These are phyloP conservation scores for Heliocybe sulcata DNA, from an alignment of 1,284 basidiomycete genomes.

Conservation along the genomic window DNA sequence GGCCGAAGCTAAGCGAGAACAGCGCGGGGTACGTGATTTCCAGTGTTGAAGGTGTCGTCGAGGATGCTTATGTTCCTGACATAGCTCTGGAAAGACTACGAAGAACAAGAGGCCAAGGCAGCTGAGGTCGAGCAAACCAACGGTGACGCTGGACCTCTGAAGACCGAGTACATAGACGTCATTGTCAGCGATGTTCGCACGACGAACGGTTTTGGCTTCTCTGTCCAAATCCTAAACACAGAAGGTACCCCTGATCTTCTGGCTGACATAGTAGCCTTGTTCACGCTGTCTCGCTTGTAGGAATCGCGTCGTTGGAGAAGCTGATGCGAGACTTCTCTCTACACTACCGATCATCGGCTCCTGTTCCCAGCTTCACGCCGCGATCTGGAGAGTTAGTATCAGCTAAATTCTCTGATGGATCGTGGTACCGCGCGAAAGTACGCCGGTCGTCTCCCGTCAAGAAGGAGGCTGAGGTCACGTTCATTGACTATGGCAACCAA, in stretches of 20 bases:
- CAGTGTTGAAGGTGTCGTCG: slow-evolving; percentile 5
- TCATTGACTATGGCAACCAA: slow-evolving; percentile 89
- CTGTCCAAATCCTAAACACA: slow-evolving; percentile 86
- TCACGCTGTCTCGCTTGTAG: slow-evolving; percentile 28
- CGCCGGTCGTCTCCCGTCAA: slow-evolving; percentile 76
- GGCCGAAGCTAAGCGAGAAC: slow-evolving; percentile 73
- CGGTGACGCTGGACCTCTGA: slow-evolving; percentile 47
- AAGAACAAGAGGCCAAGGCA: slow-evolving; percentile 57
- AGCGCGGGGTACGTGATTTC: slow-evolving; percentile 56
- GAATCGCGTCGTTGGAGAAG: slow-evolving; percentile 83
- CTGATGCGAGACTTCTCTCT: slow-evolving; percentile 91
- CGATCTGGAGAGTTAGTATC: slow-evolving; percentile 86
- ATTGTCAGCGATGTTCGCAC: slow-evolving; percentile 87
- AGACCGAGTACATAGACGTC: slow-evolving; percentile 84
- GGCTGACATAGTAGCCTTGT: slow-evolving; percentile 4
- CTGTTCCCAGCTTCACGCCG: slow-evolving; percentile 65
- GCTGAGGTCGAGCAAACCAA: slow-evolving; percentile 35
- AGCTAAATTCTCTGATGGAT: slow-evolving; percentile 83
- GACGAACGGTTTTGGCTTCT: slow-evolving; percentile 75
- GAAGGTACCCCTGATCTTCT: slow-evolving; percentile 49
- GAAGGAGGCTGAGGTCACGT: slow-evolving; percentile 84
- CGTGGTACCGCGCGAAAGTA: slow-evolving; percentile 93
- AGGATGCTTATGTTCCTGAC: slow-evolving; percentile 2
- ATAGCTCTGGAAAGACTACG: slow-evolving; percentile 81
- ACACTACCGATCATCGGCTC: slow-evolving; percentile 57